Base-by-base conservation (phyloP, 164 flowering plant species). In the Hamamelis virginiana region DNA sequence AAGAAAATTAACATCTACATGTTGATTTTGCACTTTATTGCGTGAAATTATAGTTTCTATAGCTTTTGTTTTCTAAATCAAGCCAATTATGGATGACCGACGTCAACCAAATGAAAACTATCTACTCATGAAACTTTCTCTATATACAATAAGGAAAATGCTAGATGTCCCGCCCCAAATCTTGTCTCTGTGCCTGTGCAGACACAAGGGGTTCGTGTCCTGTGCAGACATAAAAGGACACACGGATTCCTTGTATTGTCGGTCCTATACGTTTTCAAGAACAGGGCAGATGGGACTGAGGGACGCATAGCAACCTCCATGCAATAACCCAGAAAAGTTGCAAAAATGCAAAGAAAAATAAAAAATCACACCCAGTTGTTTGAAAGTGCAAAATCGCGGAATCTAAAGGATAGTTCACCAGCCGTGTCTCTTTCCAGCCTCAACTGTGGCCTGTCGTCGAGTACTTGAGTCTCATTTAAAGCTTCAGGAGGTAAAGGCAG, bases 351-450 rank as follows among this genome's bases (percentile, higher is more conserved):
- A 3, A 16, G 50, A 55, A 51, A 4, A 22, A 27, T 28, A n/a
- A 38, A 38, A 60, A 22, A 66, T 76, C 79, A 88, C 8, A 89
- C 89, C 92, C 92, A 87, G 53, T 85, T 90, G 68, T 79, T 81
- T 21, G 83, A 71, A 50, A 88, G 69, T 21, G 90, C 62, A 67
- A 84, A 81, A 62, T 86, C 81, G 47, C 82, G 87, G 71, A 88
- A 87, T 61, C 92, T 71, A 62, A 90, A 90, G 5, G 96, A 90
- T 44, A 62, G 18, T 46, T 88, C 92, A 4, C 91, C 92, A 9
- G 89, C 91, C 1, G 90, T 85, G 68, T 88, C 90, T 62, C 90
- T 77, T 22, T 73, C 77, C 8, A 75, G 78, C 70, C 70, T 66
- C 23, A 45, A 52, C 14, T 76, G 79, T 6, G 74, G 23, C 9